Base-by-base conservation (phyloP, 2,329 filamentous ascomycete genomes). In the Tympanopsis confertula region DNA sequence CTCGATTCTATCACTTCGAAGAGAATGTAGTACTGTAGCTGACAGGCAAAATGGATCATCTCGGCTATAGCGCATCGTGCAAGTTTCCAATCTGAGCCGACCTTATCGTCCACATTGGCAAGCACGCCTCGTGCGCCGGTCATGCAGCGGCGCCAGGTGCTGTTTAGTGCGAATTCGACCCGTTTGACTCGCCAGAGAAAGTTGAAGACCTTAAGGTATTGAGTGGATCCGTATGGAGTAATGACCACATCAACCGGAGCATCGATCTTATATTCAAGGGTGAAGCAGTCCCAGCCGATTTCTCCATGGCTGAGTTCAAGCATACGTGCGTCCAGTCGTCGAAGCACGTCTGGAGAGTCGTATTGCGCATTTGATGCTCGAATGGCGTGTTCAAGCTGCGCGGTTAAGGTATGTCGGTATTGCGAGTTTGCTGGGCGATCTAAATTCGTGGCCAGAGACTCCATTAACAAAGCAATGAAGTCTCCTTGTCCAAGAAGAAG, bases 251-350 rank as follows among this genome's bases (percentile, higher is more conserved):
- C 91, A 18, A 95, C 85, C 0, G 91, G 91, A 2, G 89, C 84
- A 55, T 94, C 88, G 47, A 98, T 91, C 57, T 96, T 95, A 63
- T 98, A 98, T 56, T 98, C 93, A 5, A 98, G 75, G 0, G 91
- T 98, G 61, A 98, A 98, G 54, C 93, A 94, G 54, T 98, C 91
- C 91, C 91, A 98, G 36, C 91, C 91, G 38, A 95, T 96, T 50
- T 98, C 91, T 37, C 91, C 91, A 50, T 95, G 88, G 5, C 84
- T 93, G 4, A 96, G 72, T 61, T 96, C 89, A 29, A 98, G 71
- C 89, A 98, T 96, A 43, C 93, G 84, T n/a, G 91, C 89, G 58
- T 98, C 91, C 3, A 98, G 72, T 10, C 91, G 78, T 4, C 86
- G 78, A 19, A 98, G 74, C 4, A 98, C 88, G 53, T 98, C 93